phyloP scores from a whole-genome alignment of 441 rosid species.

The Populus hybrid region DNA sequence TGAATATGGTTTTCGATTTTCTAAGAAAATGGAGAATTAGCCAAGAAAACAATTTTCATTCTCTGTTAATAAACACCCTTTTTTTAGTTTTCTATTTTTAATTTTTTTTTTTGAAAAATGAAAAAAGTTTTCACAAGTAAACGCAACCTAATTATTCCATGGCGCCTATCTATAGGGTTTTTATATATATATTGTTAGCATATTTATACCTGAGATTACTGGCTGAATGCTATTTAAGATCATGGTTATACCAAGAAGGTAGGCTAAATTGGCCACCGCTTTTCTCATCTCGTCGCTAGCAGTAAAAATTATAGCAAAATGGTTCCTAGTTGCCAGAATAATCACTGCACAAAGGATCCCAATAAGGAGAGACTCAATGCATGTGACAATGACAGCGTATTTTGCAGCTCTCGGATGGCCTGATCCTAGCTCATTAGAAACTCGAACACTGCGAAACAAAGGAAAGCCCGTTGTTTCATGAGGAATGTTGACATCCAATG shows the following conservation, averaged over 20 bases:
- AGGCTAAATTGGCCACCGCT: constrained; percentile 27
- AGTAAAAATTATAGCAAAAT: constrained; percentile 67
- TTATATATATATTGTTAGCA: too few relatives aligned
- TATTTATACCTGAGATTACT: too few relatives aligned
- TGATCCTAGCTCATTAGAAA: constrained; percentile 88
- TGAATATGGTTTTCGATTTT: too few relatives aligned
- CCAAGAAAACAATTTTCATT: too few relatives aligned
- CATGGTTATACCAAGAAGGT: constrained; percentile 84
- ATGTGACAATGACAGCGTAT: constrained; percentile 59
- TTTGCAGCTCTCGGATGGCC: constrained; percentile 79
- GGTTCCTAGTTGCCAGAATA: constrained; percentile 48
- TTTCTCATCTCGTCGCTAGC: constrained; percentile 52
- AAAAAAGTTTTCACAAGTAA: too few relatives aligned
- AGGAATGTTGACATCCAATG: not conserved
- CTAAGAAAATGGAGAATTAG: too few relatives aligned
- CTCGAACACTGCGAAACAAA: constrained; percentile 52
- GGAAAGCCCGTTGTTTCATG: not conserved
- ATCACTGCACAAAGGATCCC: constrained; percentile 37
- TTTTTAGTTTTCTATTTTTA: too few relatives aligned
- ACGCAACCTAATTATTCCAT: too few relatives aligned
- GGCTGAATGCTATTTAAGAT: too few relatives aligned
- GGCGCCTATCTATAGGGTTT: too few relatives aligned
- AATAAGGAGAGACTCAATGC: constrained; percentile 34
- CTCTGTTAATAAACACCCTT: too few relatives aligned
- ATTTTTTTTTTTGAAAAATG: too few relatives aligned